Conservation (phyloP, 768 basidiomycete genomes). For the Rhizopogon rudus region DNA sequence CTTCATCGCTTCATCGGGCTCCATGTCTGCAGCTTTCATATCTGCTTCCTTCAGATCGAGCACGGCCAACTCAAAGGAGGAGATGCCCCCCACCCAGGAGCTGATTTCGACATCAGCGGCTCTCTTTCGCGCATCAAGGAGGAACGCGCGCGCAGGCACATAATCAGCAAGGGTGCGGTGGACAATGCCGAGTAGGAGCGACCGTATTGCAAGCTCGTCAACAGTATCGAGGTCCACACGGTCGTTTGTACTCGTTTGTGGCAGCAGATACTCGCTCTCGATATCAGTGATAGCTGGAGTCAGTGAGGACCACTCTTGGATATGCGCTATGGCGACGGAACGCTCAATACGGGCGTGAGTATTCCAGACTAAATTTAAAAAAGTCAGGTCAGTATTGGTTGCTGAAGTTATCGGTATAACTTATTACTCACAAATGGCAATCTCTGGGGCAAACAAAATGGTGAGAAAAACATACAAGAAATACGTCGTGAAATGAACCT, state of each 20-base stretch:
- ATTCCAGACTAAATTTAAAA: conserved; percentile 62
- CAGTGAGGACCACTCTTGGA: conserved; percentile 46
- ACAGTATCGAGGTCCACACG: conserved; percentile 52
- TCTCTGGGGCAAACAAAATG: conserved; percentile 36
- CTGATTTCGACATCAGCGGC: conserved; percentile 40
- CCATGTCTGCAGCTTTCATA: conserved; percentile 25
- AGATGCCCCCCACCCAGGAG: conserved; percentile 65
- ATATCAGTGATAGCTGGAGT: conserved; percentile 38
- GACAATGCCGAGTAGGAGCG: conserved; percentile 62
- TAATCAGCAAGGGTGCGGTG: conserved; percentile 54
- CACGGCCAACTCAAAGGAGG: conserved; percentile 67
- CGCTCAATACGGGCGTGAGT: conserved; percentile 57
- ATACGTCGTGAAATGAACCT: conserved; percentile 35
- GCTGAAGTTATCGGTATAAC: background rate
- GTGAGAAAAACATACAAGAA: conserved; percentile 4
- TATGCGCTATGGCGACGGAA: conserved; percentile 51
- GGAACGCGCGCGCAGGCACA: conserved; percentile 38
- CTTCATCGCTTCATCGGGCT: conserved; percentile 18
- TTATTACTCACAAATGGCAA: conserved; percentile 57
- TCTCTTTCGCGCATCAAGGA: conserved; percentile 45
- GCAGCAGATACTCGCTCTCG: conserved; percentile 21
- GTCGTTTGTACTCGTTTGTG: background rate
- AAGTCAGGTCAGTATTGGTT: conserved; percentile 3
- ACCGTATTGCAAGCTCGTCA: conserved; percentile 66
- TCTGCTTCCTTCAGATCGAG: conserved; percentile 64